Evolutionary conservation across 768 basidiomycete species (phyloP), one percentile per base, ranked within the genome.

Genomic region (Podaxis sp.): DNA sequence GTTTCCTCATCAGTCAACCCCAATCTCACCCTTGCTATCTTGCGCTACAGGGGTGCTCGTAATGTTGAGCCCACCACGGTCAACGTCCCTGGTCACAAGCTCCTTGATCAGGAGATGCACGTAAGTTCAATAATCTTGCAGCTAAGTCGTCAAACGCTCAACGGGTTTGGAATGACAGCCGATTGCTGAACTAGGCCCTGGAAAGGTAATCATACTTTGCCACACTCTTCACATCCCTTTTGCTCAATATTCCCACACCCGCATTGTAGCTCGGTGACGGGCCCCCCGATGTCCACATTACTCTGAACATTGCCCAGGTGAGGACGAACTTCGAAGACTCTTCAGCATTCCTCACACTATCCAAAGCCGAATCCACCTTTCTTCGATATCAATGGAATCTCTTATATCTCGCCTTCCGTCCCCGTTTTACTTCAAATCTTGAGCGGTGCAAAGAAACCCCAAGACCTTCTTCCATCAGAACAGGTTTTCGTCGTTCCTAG

Each of bases 21-120:
- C 6, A 69, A 73, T 1, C 69, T 69, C 77, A 81, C 69, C 78
- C 78, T 44, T 37, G 82, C 78, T 0, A 79, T 83, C 62, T 71
- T 83, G 8, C 73, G 77, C 28, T 83, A 83, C 64, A 63, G 64
- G 2, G 79, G 78, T 7, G 79, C 81, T 26, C 70, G 75, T 0
- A 38, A 56, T 7, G 60, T 20, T 8, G 79, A 74, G 30, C 73
- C 73, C 6, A 67, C 65, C 3, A 67, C 69, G 0, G 67, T 69
- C 3, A 68, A 68, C 63, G 63, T 64, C 37, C 49, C 64, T n/a
- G 69, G 68, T 49, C 65, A 65, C 37, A 73, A 69, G 69, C 74
- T 49, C 56, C 69, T 65, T 65, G 66, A 60, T 64, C 75, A 81
- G 71, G 62, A 40, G 15, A 63, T 59, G 58, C 58, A 59, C 15